phyloP scores from a whole-genome alignment of 2,329 filamentous ascomycete genomes.

The Diplocarpon rosae region DNA sequence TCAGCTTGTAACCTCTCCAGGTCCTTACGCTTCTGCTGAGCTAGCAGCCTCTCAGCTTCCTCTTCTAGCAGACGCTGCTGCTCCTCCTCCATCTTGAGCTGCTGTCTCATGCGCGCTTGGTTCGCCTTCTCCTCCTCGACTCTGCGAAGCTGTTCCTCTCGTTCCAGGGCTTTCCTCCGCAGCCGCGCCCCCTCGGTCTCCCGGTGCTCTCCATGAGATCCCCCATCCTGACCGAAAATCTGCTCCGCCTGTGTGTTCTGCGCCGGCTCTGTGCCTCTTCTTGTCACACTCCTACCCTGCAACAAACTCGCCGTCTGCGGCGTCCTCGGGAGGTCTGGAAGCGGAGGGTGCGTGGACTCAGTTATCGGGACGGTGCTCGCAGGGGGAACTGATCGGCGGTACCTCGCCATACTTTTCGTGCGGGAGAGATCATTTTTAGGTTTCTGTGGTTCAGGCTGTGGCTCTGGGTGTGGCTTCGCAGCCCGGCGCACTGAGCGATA shows the following conservation, averaged over 20 bases:
- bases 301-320: background rate
- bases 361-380: slow-evolving; percentile 7
- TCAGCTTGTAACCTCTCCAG: slow-evolving; percentile 25
- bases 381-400: slow-evolving; percentile 22
- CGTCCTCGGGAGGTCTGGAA: slow-evolving; percentile 1
- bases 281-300: slow-evolving; percentile 1
- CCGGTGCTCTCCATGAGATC: background rate
- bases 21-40: slow-evolving; percentile 27
- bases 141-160: slow-evolving; percentile 8
- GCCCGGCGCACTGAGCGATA: slow-evolving; percentile 44
- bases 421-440: slow-evolving; percentile 23
- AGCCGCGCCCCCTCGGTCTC: slow-evolving; percentile 18
- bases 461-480: slow-evolving; percentile 25
- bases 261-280: slow-evolving; percentile 15
- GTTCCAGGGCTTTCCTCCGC: slow-evolving; percentile 12
- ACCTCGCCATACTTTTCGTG: slow-evolving; percentile 30
- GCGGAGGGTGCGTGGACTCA: slow-evolving; percentile 9
- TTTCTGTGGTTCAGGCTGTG: slow-evolving; percentile 26
- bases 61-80: slow-evolving; percentile 13
- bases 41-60: slow-evolving; percentile 19
- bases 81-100: slow-evolving; percentile 8
- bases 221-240: background rate
- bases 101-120: slow-evolving; percentile 7
- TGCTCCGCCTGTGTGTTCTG: background rate
- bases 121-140: slow-evolving; percentile 8